Evolutionary conservation across 257 asterid genomes (phyloP).

Genomic region (Capsicum rhomboideum): DNA sequence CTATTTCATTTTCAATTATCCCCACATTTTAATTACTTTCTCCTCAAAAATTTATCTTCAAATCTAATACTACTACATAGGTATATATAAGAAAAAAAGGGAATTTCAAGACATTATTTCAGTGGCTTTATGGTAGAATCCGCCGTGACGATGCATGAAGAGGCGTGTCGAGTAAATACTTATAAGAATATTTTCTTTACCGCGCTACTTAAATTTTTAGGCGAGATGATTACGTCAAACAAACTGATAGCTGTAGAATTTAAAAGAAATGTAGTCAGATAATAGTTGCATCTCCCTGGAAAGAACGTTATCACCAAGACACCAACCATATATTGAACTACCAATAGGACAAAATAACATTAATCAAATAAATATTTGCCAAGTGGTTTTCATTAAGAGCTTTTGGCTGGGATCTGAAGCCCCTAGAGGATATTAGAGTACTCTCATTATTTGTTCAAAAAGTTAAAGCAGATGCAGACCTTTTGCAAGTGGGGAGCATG

Average conservation of each 20-base stretch:
- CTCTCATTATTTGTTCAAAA: neutral
- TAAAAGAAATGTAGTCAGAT: neutral
- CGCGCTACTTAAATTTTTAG: neutral
- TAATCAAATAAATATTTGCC: neutral
- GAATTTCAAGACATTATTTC: no score
- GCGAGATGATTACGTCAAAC: fast-evolving
- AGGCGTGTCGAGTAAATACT: neutral
- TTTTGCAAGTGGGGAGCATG: neutral
- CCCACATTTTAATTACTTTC: no score
- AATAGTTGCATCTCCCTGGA: neutral
- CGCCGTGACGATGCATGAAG: neutral
- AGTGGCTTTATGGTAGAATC: no score
- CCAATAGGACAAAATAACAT: neutral
- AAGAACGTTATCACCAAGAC: neutral
- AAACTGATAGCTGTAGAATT: neutral
- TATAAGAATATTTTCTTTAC: neutral
- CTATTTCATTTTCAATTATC: no score
- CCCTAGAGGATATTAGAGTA: neutral
- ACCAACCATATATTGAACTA: neutral
- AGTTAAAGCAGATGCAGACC: neutral
- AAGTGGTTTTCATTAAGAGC: neutral
- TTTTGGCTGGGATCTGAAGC: neutral
- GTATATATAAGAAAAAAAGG: no score
- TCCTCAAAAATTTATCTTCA: no score
- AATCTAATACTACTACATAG: no score